These are phyloP conservation scores for Pseudopyrenochaeta lycopersici DNA, from an alignment of 2,329 filamentous ascomycete species.

Conservation along the genomic window DNA sequence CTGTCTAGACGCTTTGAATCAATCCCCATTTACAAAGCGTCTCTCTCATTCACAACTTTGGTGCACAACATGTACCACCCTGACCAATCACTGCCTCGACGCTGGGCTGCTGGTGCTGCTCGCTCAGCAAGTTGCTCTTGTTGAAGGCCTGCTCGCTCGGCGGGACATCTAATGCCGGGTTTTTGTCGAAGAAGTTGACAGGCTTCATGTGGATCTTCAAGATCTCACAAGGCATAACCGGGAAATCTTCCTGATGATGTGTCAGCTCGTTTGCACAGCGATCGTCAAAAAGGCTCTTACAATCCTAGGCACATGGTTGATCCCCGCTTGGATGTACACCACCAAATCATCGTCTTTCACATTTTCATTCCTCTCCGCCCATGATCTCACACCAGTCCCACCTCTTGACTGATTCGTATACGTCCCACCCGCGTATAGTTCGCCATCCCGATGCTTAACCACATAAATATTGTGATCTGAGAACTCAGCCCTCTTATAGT, in stretches of 20 bases:
- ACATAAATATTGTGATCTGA: slow-evolving; percentile 68
- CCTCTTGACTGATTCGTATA: slow-evolving; percentile 69
- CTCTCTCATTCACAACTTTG: slow-evolving; percentile 27
- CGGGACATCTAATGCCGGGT: slow-evolving; percentile 68
- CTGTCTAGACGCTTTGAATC: too few relatives aligned
- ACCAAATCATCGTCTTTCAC: slow-evolving; percentile 67
- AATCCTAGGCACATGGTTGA: slow-evolving; percentile 64
- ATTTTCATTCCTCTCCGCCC: slow-evolving; percentile 62
- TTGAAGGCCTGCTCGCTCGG: slow-evolving; percentile 60
- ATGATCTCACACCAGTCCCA: slow-evolving; percentile 57
- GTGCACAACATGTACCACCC: slow-evolving; percentile 51
- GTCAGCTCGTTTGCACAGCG: neutral
- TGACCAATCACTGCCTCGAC: slow-evolving; percentile 46
- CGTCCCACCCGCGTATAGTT: slow-evolving; percentile 67
- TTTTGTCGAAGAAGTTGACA: slow-evolving; percentile 67
- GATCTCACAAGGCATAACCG: slow-evolving; percentile 59
- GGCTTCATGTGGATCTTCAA: slow-evolving; percentile 66
- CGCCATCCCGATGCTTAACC: slow-evolving; percentile 64
- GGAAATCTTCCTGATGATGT: slow-evolving; percentile 15
- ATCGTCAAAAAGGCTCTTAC: slow-evolving; percentile 50
- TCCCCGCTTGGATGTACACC: slow-evolving; percentile 65
- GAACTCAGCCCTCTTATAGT: slow-evolving; percentile 67
- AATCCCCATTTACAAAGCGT: neutral
- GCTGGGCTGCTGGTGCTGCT: slow-evolving; percentile 49
- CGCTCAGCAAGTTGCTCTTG: slow-evolving; percentile 47